Percentiles rank a stretch among this genome's conserved stretches.
phyloP scores from a whole-genome alignment of 352 stramenopile genomes.

The Globisporangium canariense region DNA sequence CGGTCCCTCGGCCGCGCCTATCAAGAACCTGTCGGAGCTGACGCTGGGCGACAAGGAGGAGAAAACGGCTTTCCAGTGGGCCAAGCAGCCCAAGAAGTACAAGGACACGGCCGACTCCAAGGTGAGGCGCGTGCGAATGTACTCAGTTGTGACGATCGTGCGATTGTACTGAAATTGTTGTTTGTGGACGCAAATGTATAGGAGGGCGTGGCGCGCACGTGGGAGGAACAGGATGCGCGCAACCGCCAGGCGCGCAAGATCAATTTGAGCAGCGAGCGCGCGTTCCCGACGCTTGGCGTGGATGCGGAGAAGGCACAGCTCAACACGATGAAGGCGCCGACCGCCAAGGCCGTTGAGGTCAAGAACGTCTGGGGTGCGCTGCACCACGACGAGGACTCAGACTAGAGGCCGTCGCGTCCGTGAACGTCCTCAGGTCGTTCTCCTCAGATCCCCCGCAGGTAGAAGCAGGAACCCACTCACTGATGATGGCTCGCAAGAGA shows the following conservation, averaged over 20 bases:
- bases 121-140: slow-evolving; percentile 13
- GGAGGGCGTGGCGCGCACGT: slow-evolving; percentile 56
- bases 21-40: slow-evolving; percentile 66
- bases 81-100: slow-evolving; percentile 86
- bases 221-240: slow-evolving; percentile 73
- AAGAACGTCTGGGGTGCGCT: slow-evolving; percentile 76
- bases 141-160: too few species aligned
- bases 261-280: slow-evolving; percentile 69
- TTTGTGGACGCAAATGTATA: slow-evolving; percentile 9
- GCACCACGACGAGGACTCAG: slow-evolving; percentile 56
- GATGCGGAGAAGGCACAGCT: slow-evolving; percentile 49
- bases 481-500: not conserved
- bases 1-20: slow-evolving; percentile 17
- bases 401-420: slow-evolving; percentile 21
- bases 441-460: not conserved
- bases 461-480: slow-evolving; percentile 2
- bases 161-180: not conserved
- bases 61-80: slow-evolving; percentile 65
- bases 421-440: not conserved
- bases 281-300: slow-evolving; percentile 69
- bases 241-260: slow-evolving; percentile 56
- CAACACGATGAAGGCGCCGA: slow-evolving; percentile 61
- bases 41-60: slow-evolving; percentile 52
- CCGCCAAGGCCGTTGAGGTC: slow-evolving; percentile 54
- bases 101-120: slow-evolving; percentile 47